A percentile compares a stretch with the other conserved stretches of the same genome.
These are phyloP conservation scores for Daldinia decipiens DNA, from an alignment of 495 filamentous ascomycete genomes.

Conservation along the genomic window DNA sequence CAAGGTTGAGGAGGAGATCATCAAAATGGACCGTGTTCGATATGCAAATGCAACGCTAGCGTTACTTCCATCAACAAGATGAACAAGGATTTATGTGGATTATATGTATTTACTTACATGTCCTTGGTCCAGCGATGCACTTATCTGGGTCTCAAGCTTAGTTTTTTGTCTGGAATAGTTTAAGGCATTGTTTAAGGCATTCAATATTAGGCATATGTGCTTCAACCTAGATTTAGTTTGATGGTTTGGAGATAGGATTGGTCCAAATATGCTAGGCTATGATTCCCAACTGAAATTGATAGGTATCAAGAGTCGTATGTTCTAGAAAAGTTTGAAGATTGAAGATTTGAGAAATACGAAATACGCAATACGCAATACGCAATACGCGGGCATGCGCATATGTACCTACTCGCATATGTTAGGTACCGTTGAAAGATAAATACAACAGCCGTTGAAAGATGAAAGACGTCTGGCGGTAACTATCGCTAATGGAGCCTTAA, in stretches of 20 bases:
- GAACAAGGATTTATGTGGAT: background rate
- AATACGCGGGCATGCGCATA: constrained; percentile 11
- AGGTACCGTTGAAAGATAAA: constrained; percentile 8
- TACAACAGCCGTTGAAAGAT: constrained; percentile 10
- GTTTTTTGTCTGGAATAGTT: constrained; percentile 1
- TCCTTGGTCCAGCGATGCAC: constrained; percentile 14
- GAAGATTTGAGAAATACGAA: background rate
- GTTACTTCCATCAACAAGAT: constrained; percentile 23
- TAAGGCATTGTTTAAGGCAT: constrained; percentile 11
- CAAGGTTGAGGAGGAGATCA: constrained; percentile 30
- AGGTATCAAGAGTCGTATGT: constrained; percentile 20
- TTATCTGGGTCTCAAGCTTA: constrained; percentile 4
- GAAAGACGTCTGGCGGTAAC: background rate
- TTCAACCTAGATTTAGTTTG: constrained; percentile 5
- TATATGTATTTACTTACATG: constrained; percentile 3
- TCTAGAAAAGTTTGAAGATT: background rate
- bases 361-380: background rate
- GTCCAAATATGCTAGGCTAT: background rate
- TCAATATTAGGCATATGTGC: constrained; percentile 16
- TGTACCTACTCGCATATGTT: constrained; percentile 10
- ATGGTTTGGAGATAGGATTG: background rate
- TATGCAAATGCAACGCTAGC: constrained; percentile 38
- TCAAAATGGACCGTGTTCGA: constrained; percentile 22
- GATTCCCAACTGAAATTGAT: background rate
- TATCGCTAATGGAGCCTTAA: constrained; percentile 7